Evolutionary conservation across 345 rosid species (phyloP), one percentile per base, ranked within the genome.

Genomic region (Salix caprea): DNA sequence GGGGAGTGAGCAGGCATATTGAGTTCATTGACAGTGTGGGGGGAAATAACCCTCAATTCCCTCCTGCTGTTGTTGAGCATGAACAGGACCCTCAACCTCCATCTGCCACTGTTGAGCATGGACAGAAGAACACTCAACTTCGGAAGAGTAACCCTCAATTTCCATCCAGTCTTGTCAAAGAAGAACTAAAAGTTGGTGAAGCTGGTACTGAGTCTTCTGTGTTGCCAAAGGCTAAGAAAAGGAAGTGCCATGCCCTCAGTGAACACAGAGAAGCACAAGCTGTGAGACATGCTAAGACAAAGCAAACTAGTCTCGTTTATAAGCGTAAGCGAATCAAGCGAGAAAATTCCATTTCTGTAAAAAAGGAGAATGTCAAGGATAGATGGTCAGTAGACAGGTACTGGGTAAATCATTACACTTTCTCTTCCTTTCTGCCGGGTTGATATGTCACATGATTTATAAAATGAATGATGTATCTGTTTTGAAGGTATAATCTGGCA

Each of bases 381-480:
- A 86, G 97, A 82, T 92, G 98, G 98, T 86, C 92, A 44, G 70
- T 58, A 16, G 94, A 90, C 69, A 90, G 98, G 98, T 92, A 77
- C 37, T 28, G 39, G 32, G 77, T 52, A 26, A 56, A 64, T 73
- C 21, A 1, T 44, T 16, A 12, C 70, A 42, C 24, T 46, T 60
- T 36, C 15, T 50, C 24, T 50, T 26, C 70, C 67, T 71, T 11
- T 40, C 39, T 24, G 26, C 72, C 23, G 71, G 34, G 52, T 67
- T 75, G 62, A 68, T 42, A 34, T 69, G 26, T 48, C 39, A 54
- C 18, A 32, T 10, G 50, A 15, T 70, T 65, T 71, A 10, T 28
- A 60, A 30, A 32, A 4, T 70, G 67, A 12, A 16, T 23, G 32
- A 21, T 46, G 14, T 76, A 36, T 76, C 14, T 60, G 18, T 77